Conservation (phyloP, 345 rosid genomes). For the Rhodamnia argentea region DNA sequence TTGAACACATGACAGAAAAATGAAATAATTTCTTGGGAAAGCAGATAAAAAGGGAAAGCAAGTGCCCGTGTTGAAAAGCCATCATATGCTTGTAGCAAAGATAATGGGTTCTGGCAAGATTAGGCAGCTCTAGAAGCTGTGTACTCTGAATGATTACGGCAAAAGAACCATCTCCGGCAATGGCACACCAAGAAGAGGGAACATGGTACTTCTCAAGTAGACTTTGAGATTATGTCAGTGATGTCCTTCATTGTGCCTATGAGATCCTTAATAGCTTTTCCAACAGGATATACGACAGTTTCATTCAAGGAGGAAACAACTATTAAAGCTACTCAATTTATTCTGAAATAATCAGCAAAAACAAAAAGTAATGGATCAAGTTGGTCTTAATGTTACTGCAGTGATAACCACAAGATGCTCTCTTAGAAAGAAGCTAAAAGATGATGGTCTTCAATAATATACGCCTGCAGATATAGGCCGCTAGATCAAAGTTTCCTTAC, state of each 20-base stretch:
- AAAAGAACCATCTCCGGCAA: neutral
- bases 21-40: neutral
- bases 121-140: neutral
- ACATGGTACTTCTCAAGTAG: neutral
- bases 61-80: neutral
- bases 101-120: neutral
- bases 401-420: neutral
- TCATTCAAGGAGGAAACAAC: neutral
- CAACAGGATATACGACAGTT: neutral
- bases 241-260: neutral
- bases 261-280: neutral
- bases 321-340: neutral
- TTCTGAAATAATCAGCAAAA: neutral
- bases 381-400: neutral
- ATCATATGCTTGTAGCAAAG: neutral
- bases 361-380: neutral
- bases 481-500: neutral
- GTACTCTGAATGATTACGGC: neutral
- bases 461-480: neutral
- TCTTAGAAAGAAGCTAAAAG: neutral
- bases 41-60: neutral
- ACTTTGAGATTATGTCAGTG: neutral
- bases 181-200: neutral
- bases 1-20: neutral
- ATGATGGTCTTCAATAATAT: neutral